These are phyloP conservation scores for Podospora bellae-mahoneyi DNA, from an alignment of 495 filamentous ascomycete genomes.

Conservation along the genomic window DNA sequence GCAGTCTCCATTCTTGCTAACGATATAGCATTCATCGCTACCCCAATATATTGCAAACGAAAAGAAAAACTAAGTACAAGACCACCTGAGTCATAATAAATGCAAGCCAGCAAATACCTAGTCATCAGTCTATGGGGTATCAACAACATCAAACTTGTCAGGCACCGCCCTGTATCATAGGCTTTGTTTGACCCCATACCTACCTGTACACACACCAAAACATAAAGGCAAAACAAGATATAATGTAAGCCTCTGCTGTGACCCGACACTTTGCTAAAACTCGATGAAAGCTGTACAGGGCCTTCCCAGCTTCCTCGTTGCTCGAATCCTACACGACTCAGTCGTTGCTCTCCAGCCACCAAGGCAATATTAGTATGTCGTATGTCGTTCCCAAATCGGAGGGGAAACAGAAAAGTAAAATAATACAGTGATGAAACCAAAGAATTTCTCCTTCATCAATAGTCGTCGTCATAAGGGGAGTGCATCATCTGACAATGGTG, in stretches of 20 bases:
- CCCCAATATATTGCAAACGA: background rate
- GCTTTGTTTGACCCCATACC: no score
- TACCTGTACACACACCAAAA: no score
- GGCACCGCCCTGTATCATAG: no score
- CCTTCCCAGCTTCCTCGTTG: no score
- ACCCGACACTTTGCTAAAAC: no score
- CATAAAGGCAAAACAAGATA: no score
- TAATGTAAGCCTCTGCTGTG: no score
- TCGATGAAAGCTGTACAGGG: no score
- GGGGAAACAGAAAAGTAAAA: background rate
- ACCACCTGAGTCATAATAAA: background rate
- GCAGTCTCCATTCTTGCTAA: no score
- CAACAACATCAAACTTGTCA: background rate
- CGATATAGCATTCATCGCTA: background rate
- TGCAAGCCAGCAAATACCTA: background rate
- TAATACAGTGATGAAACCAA: background rate
- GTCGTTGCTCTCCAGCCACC: background rate
- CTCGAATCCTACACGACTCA: background rate
- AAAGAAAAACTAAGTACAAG: background rate
- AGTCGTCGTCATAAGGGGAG: slow-evolving; percentile 11
- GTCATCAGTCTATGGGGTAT: slow-evolving; percentile 6
- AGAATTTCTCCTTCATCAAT: background rate
- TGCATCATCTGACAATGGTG: slow-evolving; percentile 38
- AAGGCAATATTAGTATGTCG: background rate
- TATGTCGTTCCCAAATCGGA: background rate